Evolutionary conservation across 768 basidiomycete species (phyloP).

Genomic region (Tricholoma sp.): DNA sequence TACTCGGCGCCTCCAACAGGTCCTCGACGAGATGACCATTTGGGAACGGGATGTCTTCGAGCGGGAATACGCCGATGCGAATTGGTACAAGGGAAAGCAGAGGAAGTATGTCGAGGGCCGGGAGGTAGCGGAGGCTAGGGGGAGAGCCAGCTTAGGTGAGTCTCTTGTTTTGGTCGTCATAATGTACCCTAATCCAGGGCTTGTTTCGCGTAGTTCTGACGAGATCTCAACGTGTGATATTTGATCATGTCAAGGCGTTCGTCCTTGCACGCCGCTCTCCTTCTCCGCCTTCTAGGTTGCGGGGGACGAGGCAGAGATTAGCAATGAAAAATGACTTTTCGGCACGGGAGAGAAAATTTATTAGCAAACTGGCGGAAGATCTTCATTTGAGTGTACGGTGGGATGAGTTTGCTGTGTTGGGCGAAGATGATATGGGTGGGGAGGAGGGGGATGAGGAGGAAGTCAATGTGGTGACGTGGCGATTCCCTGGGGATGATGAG

Average conservation of each 20-base stretch:
- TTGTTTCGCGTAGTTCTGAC: slow-evolving; percentile 55
- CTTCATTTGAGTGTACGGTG: slow-evolving; percentile 78
- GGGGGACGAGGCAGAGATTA: slow-evolving; percentile 32
- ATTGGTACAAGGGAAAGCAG: slow-evolving; percentile 95
- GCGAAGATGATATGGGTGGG: not conserved
- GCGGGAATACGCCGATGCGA: slow-evolving; percentile 83
- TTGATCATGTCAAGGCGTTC: slow-evolving; percentile 74
- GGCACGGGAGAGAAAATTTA: slow-evolving; percentile 75
- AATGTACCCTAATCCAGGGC: not conserved
- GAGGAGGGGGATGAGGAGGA: slow-evolving; percentile 36
- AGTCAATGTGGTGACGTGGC: slow-evolving; percentile 66
- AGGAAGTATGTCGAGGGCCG: slow-evolving; percentile 61
- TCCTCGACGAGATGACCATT: slow-evolving; percentile 81
- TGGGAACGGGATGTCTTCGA: slow-evolving; percentile 92
- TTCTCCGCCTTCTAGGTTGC: slow-evolving; percentile 22
- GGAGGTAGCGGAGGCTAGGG: slow-evolving; percentile 54
- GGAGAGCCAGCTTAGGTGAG: slow-evolving; percentile 53
- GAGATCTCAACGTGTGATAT: slow-evolving; percentile 66
- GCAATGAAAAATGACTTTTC: slow-evolving; percentile 76
- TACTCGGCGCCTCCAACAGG: slow-evolving; percentile 71
- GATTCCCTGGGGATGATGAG: slow-evolving; percentile 45
- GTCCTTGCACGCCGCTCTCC: slow-evolving; percentile 45
- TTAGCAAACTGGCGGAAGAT: slow-evolving; percentile 68
- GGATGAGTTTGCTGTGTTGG: slow-evolving; percentile 73
- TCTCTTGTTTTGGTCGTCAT: slow-evolving; percentile 5